Conservation (phyloP, 2,329 filamentous ascomycete genomes). For the Exophiala xenobiotica region DNA sequence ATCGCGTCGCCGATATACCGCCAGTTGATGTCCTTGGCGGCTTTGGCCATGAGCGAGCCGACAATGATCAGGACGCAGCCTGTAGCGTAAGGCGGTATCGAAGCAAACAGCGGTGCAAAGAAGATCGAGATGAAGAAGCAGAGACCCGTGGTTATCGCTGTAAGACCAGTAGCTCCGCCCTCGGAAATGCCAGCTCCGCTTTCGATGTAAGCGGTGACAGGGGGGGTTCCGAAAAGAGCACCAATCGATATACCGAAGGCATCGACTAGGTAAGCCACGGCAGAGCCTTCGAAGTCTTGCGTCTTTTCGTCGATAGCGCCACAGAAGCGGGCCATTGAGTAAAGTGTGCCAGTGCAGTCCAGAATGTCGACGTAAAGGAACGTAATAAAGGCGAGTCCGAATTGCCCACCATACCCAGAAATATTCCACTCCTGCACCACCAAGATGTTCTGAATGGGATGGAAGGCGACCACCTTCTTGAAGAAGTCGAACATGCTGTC, state of each 20-base stretch:
- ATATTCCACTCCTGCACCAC: conserved; percentile 74
- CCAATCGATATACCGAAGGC: conserved; percentile 78
- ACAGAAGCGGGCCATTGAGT: conserved; percentile 84
- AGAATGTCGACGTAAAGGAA: conserved; percentile 91
- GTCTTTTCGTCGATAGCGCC: conserved; percentile 77
- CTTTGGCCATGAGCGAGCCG: conserved; percentile 68
- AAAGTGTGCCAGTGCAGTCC: conserved; percentile 81
- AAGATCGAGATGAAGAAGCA: conserved; percentile 87
- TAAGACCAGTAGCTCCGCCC: conserved; percentile 81
- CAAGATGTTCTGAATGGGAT: conserved; percentile 68
- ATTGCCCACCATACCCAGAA: conserved; percentile 67
- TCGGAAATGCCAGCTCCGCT: conserved; percentile 88
- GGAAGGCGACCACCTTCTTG: conserved; percentile 82
- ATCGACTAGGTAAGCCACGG: conserved; percentile 80
- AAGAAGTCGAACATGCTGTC: conserved; percentile 79
- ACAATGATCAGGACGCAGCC: conserved; percentile 85
- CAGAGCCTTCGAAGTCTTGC: conserved; percentile 83
- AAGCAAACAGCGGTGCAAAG: conserved; percentile 87
- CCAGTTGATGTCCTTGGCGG: conserved; percentile 83
- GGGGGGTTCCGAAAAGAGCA: conserved; percentile 72
- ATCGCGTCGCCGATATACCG: conserved; percentile 78
- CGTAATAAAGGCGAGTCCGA: conserved; percentile 79
- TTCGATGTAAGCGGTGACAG: conserved; percentile 84
- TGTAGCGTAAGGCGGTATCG: conserved; percentile 85
- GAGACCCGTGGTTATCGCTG: conserved; percentile 72